These are phyloP conservation scores for Suhomyces xylopsoci DNA, from an alignment of 805 yeast species.

Conservation along the genomic window DNA sequence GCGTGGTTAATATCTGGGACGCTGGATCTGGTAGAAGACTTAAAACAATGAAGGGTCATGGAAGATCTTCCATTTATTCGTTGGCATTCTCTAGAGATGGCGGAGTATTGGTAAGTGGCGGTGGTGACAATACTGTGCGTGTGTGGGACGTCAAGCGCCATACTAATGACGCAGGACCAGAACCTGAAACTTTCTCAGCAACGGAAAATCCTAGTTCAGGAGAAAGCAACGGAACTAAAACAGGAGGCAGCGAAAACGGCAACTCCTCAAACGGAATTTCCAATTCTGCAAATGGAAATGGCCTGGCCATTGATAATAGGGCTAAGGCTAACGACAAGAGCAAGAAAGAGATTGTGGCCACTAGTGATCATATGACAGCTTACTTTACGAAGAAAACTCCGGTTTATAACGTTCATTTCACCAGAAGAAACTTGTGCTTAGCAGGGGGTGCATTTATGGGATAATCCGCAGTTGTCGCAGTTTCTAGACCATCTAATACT, in stretches of 20 bases:
- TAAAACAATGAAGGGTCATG: constrained; percentile 94
- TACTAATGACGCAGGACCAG: constrained; percentile 73
- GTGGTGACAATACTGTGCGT: constrained; percentile 87
- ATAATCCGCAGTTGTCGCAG: constrained; percentile 4
- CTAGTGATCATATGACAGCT: constrained; percentile 88
- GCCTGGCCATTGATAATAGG: constrained; percentile 11
- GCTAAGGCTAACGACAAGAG: constrained; percentile 43
- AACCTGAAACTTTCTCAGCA: constrained; percentile 63
- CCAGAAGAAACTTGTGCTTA: constrained; percentile 83
- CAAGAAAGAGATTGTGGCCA: constrained; percentile 71
- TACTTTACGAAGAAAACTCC: constrained; percentile 93
- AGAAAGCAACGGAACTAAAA: neutral
- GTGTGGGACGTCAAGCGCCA: constrained; percentile 94
- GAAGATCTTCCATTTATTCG: constrained; percentile 80
- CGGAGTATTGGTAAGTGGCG: constrained; percentile 83
- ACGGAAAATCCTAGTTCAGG: neutral
- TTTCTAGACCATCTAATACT: neutral
- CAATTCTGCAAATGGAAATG: constrained; percentile 19
- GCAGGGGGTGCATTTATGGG: constrained; percentile 83
- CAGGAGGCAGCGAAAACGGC: constrained; percentile 5
- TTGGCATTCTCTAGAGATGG: constrained; percentile 85
- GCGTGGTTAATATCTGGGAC: constrained; percentile 88
- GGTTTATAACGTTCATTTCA: constrained; percentile 87
- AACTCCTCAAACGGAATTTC: constrained; percentile 8
- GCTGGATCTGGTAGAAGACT: constrained; percentile 84